Evolutionary conservation across 202 grass and related monocot species (phyloP), one percentile per base, ranked within the genome.

Genomic region (Cymbopogon flexuosus): DNA sequence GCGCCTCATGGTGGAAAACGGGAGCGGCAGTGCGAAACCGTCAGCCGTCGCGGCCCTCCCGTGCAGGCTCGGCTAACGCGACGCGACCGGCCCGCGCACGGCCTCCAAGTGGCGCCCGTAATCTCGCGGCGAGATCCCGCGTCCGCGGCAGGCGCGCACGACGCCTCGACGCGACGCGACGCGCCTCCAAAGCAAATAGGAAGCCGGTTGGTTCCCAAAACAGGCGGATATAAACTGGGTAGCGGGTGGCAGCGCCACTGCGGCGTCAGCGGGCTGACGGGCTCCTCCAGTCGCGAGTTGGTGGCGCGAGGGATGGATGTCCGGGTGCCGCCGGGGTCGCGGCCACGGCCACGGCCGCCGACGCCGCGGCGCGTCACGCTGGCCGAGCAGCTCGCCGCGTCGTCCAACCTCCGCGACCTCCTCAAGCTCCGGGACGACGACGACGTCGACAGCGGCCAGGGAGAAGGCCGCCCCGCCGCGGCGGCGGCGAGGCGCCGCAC

Each of bases 351-450:
- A 2, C 42, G 11, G 11, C 42, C 42, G 3, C 42, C 42, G 42
- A 45, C 42, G 75, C 3, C n/a, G 71, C 81, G 91, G 76, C 76
- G 92, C 14, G 76, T 94, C 2, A 92, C 93, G 68, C 90, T 92
- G 9, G 88, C 84, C 21, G 87, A 95, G 74, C 84, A 92, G 69
- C 87, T 95, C 40, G 85, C 84, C 11, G 70, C 90, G 36, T 79
- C 87, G 10, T 90, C 84, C 65, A 95, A 92, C 83, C 90, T 95
- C 34, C 75, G 90, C 0, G 87, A 95, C 83, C 93, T 95, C 34
- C 93, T 95, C 80, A 90, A 89, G 77, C 67, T 75, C 41, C 85
- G 85, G 43, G 87, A 92, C 80, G 42, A 65, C 62, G 83, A 73
- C 19, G 88, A 22, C 51, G 86, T 14, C 2, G 65, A 1, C 10